Conservation (phyloP, 176 grass and related monocot genomes). For the Aegilops sharonensis region DNA sequence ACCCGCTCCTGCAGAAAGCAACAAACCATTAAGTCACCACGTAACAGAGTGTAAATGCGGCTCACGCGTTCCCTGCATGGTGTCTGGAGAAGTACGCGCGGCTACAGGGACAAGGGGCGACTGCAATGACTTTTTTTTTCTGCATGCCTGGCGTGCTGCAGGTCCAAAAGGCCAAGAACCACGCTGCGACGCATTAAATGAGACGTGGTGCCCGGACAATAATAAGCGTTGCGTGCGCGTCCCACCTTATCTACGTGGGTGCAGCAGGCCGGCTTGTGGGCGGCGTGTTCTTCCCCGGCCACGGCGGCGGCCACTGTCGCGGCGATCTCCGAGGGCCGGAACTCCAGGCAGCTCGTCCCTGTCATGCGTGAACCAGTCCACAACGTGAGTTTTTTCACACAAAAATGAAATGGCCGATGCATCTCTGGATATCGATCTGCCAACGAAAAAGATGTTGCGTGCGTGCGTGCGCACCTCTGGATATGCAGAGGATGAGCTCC, state of each 20-base stretch:
- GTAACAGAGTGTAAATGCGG: conserved; percentile 3
- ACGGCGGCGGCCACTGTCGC: conserved; percentile 57
- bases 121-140: background rate
- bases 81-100: conserved; percentile 1
- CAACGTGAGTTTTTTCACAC: background rate
- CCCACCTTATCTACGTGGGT: conserved; percentile 74
- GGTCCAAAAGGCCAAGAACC: background rate
- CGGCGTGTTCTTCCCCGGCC: conserved; percentile 41
- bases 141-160: background rate
- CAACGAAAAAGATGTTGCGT: background rate
- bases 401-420: no score
- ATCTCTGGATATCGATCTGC: background rate
- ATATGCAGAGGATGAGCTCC: conserved; percentile 53
- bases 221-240: background rate
- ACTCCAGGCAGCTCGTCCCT: conserved; percentile 62
- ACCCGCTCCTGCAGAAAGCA: conserved; percentile 60
- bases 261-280: conserved; percentile 23
- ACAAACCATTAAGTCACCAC: conserved; percentile 20
- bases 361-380: background rate
- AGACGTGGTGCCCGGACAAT: background rate
- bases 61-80: conserved; percentile 15
- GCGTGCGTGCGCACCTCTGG: conserved; percentile 46
- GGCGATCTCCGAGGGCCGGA: conserved; percentile 83
- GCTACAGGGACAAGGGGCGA: background rate
- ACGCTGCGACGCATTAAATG: background rate